Percentiles rank a stretch among this genome's conserved stretches.
These are phyloP conservation scores for Acanthamoeba healyi DNA, from an alignment of 208 protist species.

Conservation along the genomic window DNA sequence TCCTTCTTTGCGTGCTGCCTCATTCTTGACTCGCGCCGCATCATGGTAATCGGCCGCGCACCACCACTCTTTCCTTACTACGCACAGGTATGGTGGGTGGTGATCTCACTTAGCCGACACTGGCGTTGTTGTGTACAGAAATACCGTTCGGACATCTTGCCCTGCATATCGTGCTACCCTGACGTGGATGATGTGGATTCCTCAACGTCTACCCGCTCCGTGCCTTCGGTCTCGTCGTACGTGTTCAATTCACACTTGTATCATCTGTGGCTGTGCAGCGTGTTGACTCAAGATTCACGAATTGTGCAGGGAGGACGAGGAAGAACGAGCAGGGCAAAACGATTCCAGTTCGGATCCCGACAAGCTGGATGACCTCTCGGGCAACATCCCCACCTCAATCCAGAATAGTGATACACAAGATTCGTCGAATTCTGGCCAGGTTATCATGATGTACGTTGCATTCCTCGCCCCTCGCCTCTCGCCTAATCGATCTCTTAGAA, in stretches of 20 bases:
- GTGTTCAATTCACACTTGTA: neutral
- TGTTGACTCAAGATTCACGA: neutral
- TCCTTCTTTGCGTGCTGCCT: constrained; percentile 64
- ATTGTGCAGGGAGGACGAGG: neutral
- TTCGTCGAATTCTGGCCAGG: neutral
- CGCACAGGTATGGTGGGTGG: too few relatives aligned
- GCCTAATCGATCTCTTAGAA: constrained; percentile 6
- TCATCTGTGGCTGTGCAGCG: neutral
- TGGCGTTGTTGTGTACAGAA: neutral
- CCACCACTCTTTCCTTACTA: too few relatives aligned
- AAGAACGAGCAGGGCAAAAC: neutral
- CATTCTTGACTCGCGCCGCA: constrained; percentile 33
- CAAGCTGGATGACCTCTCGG: neutral
- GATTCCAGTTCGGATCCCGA: neutral
- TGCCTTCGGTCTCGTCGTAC: neutral
- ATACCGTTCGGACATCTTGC: constrained; percentile 49
- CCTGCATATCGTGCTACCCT: constrained; percentile 44
- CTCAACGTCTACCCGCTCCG: neutral
- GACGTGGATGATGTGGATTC: constrained; percentile 36
- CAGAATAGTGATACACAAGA: neutral
- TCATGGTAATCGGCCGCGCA: constrained; percentile 47
- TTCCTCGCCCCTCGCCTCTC: neutral
- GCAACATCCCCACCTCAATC: neutral
- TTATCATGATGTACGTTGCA: constrained; percentile 18
- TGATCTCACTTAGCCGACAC: too few relatives aligned